These are phyloP conservation scores for Leccinum uliginosum DNA, from an alignment of 768 basidiomycete species.

Conservation along the genomic window DNA sequence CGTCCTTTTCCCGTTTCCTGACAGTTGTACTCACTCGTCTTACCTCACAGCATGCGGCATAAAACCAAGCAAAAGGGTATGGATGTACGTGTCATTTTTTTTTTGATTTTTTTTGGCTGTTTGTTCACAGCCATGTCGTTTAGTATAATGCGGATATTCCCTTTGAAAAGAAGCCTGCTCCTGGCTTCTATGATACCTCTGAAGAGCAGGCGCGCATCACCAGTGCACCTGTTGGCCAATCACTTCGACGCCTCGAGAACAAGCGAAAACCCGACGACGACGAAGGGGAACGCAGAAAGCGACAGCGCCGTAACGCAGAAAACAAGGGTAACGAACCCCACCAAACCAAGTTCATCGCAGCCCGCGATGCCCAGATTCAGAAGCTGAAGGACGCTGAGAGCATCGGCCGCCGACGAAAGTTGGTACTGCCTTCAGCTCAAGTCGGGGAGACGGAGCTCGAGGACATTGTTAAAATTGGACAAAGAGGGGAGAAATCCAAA, in stretches of 20 bases:
- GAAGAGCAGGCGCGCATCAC: conserved; percentile 88
- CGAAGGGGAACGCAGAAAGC: conserved; percentile 89
- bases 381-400: conserved; percentile 97
- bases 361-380: conserved; percentile 95
- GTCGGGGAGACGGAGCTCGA: conserved; percentile 94
- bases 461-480: conserved; percentile 98
- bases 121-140: background rate
- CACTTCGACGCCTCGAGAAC: conserved; percentile 87
- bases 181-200: conserved; percentile 95
- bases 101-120: background rate
- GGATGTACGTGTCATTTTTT: conserved; percentile 62
- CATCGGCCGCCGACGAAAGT: conserved; percentile 80
- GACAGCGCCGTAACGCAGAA: conserved; percentile 60
- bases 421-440: conserved; percentile 83
- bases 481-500: conserved; percentile 85
- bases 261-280: conserved; percentile 94
- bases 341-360: conserved; percentile 94
- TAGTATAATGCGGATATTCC: conserved; percentile 98
- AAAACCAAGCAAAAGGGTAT: conserved; percentile 97
- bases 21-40: background rate
- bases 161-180: conserved; percentile 93
- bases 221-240: conserved; percentile 88
- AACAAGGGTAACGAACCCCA: conserved; percentile 68
- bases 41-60: conserved; percentile 66
- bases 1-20: conserved; percentile 25